Conservation (phyloP, 257 asterid genomes). For the Cordia subcordata region DNA sequence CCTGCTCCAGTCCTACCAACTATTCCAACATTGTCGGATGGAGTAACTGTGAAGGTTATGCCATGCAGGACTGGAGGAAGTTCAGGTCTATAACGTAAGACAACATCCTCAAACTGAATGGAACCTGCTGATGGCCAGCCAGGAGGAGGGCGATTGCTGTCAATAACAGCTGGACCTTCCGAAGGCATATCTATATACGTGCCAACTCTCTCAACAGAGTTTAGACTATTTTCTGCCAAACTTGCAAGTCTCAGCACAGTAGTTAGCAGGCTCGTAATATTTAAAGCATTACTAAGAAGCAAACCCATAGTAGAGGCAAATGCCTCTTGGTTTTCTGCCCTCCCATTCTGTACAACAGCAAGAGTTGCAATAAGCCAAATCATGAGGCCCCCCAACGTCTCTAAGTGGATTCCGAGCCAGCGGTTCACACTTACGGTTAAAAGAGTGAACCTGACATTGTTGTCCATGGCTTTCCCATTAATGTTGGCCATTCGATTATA, state of each 20-base stretch:
- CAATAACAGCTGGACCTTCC: slow-evolving; percentile 59
- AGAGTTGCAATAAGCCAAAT: slow-evolving; percentile 90
- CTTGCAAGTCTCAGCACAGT: slow-evolving; percentile 79
- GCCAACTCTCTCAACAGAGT: slow-evolving; percentile 85
- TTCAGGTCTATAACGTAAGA: slow-evolving; percentile 77
- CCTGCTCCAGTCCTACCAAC: slow-evolving; percentile 98
- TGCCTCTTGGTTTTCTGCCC: slow-evolving; percentile 73
- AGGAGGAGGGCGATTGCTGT: slow-evolving; percentile 72
- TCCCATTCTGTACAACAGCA: slow-evolving; percentile 78
- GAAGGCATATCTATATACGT: slow-evolving; percentile 75
- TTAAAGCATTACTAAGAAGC: slow-evolving; percentile 78
- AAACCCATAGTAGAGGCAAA: slow-evolving; percentile 93
- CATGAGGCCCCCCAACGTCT: slow-evolving; percentile 85
- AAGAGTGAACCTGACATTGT: slow-evolving; percentile 68
- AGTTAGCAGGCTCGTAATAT: slow-evolving; percentile 67
- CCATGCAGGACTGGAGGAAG: slow-evolving; percentile 88
- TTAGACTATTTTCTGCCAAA: slow-evolving; percentile 78
- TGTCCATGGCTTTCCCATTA: slow-evolving; percentile 82
- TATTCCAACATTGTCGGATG: slow-evolving; percentile 79
- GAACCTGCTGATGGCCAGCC: slow-evolving; percentile 88
- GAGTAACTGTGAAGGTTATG: slow-evolving; percentile 59
- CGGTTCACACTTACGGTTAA: slow-evolving; percentile 76
- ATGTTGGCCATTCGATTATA: slow-evolving; percentile 78
- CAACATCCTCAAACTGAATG: slow-evolving; percentile 61
- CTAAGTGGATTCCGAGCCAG: slow-evolving; percentile 79